phyloP scores from a whole-genome alignment of 805 yeast genomes.

The Jamesozyma gamospora region DNA sequence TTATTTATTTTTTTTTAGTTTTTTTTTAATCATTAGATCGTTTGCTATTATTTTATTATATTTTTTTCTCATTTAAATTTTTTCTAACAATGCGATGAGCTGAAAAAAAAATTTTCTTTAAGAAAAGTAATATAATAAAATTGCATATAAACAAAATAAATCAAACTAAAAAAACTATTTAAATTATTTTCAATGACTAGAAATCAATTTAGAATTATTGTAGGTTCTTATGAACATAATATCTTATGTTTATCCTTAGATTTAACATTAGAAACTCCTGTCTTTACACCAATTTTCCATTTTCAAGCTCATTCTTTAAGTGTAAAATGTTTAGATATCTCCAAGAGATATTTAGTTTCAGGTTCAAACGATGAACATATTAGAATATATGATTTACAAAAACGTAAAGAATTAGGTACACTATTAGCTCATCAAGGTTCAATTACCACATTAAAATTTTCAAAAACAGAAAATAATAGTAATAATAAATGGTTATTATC shows the following conservation, averaged over 20 bases:
- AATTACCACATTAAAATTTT: conserved; percentile 66
- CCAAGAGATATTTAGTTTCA: conserved; percentile 77
- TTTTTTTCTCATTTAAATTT: neutral
- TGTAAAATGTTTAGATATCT: conserved; percentile 73
- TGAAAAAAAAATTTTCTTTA: neutral
- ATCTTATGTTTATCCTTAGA: conserved; percentile 71
- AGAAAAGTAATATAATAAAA: neutral
- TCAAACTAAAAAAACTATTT: neutral
- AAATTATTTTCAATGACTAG: conserved; percentile 8
- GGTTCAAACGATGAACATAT: conserved; percentile 96
- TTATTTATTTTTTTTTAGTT: too few species aligned
- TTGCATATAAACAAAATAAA: neutral
- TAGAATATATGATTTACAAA: conserved; percentile 85
- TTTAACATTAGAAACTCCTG: conserved; percentile 41
- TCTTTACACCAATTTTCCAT: conserved; percentile 90
- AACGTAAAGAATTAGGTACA: conserved; percentile 88
- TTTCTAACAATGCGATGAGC: neutral
- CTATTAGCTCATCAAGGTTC: conserved; percentile 84
- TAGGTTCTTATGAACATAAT: conserved; percentile 94
- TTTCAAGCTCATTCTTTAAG: conserved; percentile 90
- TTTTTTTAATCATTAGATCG: too few species aligned
- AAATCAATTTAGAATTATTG: conserved; percentile 64
- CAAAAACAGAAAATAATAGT: conserved; percentile 34
- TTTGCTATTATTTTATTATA: neutral
- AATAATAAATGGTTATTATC: conserved; percentile 71